These are phyloP conservation scores for Thelonectria blattea DNA, from an alignment of 2,329 filamentous ascomycete genomes.

Conservation along the genomic window DNA sequence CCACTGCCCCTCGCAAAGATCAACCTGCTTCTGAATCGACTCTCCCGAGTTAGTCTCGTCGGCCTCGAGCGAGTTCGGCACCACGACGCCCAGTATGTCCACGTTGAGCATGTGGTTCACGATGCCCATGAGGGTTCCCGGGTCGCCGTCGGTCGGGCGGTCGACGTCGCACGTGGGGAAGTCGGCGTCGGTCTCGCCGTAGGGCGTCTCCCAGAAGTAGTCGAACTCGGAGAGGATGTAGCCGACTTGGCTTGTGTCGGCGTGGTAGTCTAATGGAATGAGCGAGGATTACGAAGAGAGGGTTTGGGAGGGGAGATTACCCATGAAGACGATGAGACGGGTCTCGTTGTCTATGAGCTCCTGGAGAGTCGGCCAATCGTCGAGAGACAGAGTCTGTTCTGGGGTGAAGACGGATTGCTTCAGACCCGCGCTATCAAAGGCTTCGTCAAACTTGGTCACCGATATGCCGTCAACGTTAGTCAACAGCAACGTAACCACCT, in stretches of 20 bases:
- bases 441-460: slow-evolving; percentile 59
- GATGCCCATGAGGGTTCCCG: slow-evolving; percentile 36
- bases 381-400: slow-evolving; percentile 45
- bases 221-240: slow-evolving; percentile 70
- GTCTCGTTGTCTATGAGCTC: slow-evolving; percentile 66
- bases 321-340: slow-evolving; percentile 74
- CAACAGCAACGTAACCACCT: slow-evolving; percentile 68
- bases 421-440: slow-evolving; percentile 62
- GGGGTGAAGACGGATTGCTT: slow-evolving; percentile 63
- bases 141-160: slow-evolving; percentile 55
- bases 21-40: slow-evolving; percentile 37
- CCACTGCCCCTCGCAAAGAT: slow-evolving; percentile 32
- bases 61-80: slow-evolving; percentile 43
- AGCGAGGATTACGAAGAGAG: background rate
- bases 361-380: slow-evolving; percentile 73
- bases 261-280: slow-evolving; percentile 61
- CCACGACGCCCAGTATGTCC: slow-evolving; percentile 35
- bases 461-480: slow-evolving; percentile 67
- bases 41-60: slow-evolving; percentile 44
- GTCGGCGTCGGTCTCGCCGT: slow-evolving; percentile 62
- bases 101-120: slow-evolving; percentile 41
- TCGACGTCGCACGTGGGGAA: slow-evolving; percentile 71
- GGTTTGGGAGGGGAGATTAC: slow-evolving; percentile 41
- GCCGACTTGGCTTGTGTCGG: slow-evolving; percentile 55
- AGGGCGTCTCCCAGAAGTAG: slow-evolving; percentile 76